Conservation (phyloP, 345 rosid species). For the Psidium guajava region DNA sequence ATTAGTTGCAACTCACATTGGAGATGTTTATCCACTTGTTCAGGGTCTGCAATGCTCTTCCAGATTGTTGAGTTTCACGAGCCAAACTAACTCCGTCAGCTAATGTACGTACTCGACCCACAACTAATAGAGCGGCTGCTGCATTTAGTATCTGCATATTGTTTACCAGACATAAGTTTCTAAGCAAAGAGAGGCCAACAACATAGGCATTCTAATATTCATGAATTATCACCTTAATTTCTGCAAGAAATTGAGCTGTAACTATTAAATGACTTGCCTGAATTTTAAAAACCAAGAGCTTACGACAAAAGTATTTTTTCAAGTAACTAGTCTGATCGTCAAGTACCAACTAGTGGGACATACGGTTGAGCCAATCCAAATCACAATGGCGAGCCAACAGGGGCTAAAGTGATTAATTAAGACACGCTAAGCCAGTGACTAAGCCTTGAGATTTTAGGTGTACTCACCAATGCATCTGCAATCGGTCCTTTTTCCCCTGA, state of each 20-base stretch:
- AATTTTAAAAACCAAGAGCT: not conserved
- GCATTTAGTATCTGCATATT: slow-evolving; percentile 73
- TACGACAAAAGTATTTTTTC: not conserved
- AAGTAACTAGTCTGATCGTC: not conserved
- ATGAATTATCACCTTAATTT: not conserved
- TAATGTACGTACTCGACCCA: slow-evolving; percentile 40
- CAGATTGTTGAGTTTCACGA: slow-evolving; percentile 65
- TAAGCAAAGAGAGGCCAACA: not conserved
- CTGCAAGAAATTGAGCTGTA: not conserved
- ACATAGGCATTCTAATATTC: not conserved
- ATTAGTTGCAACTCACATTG: slow-evolving; percentile 19
- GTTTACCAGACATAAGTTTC: not conserved
- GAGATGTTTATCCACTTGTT: slow-evolving; percentile 56
- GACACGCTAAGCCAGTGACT: not conserved
- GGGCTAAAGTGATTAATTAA: not conserved
- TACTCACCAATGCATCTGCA: slow-evolving; percentile 76
- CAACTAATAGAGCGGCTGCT: slow-evolving; percentile 80
- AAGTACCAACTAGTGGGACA: not conserved
- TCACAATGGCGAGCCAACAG: not conserved
- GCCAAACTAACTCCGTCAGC: slow-evolving; percentile 70
- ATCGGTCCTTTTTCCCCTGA: slow-evolving; percentile 74
- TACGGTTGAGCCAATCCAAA: not conserved
- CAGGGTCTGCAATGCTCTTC: slow-evolving; percentile 64
- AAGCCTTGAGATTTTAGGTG: not conserved
- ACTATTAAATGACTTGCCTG: not conserved